Conservation (phyloP, 2,329 filamentous ascomycete species). For the Clonostachys rhizophaga region DNA sequence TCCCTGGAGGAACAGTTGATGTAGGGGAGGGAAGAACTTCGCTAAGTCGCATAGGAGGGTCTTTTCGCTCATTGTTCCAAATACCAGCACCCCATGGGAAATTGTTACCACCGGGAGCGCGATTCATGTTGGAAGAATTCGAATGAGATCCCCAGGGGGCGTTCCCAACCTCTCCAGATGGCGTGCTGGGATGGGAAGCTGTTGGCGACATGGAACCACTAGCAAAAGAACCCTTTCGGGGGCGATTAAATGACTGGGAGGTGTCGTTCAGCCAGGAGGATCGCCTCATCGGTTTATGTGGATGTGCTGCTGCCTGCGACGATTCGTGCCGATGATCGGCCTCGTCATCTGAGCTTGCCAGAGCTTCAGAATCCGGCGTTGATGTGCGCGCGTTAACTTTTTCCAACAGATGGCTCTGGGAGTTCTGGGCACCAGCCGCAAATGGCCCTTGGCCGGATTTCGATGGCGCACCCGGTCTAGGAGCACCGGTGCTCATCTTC, state of each 20-base stretch:
- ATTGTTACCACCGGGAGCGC: slow-evolving; percentile 38
- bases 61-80: slow-evolving; percentile 76
- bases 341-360: slow-evolving; percentile 94
- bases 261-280: slow-evolving; percentile 87
- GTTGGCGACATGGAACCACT: slow-evolving; percentile 74
- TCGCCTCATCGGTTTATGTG: slow-evolving; percentile 61
- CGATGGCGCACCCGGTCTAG: slow-evolving; percentile 42
- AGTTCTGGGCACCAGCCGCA: slow-evolving; percentile 45
- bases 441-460: slow-evolving; percentile 46
- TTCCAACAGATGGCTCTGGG: slow-evolving; percentile 64
- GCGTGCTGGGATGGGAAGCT: slow-evolving; percentile 76
- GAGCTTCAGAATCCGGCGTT: slow-evolving; percentile 88
- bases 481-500: slow-evolving; percentile 45
- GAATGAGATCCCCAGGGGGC: slow-evolving; percentile 52
- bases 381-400: slow-evolving; percentile 76
- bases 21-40: slow-evolving; percentile 75
- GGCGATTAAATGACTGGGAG: slow-evolving; percentile 46
- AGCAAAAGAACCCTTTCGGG: slow-evolving; percentile 73
- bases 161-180: slow-evolving; percentile 57
- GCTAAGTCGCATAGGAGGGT: slow-evolving; percentile 67
- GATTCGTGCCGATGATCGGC: slow-evolving; percentile 59
- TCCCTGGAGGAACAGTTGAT: slow-evolving; percentile 47
- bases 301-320: slow-evolving; percentile 40
- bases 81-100: slow-evolving; percentile 79
- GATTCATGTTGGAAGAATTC: slow-evolving; percentile 40